Conservation (phyloP, 768 basidiomycete genomes). For the Serendipita vermifera region DNA sequence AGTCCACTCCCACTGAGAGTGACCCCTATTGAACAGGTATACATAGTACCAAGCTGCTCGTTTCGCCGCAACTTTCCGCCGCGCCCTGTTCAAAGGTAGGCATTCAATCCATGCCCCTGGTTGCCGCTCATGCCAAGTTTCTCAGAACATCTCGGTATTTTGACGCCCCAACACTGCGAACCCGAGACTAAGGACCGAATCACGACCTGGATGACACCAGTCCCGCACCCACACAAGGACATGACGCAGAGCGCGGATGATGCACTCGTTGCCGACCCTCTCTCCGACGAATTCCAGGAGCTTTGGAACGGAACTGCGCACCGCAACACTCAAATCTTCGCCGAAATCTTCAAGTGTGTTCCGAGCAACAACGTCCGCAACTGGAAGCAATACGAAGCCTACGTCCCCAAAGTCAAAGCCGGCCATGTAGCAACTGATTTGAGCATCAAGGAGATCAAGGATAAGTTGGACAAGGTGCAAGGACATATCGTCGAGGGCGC, state of each 20-base stretch:
- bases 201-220: conserved; percentile 62
- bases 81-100: conserved; percentile 70
- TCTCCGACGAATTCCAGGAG: conserved; percentile 43
- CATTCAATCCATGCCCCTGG: background rate
- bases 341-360: conserved; percentile 74
- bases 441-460: conserved; percentile 58
- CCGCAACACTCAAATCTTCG: conserved; percentile 73
- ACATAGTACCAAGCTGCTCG: conserved; percentile 47
- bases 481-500: conserved; percentile 33
- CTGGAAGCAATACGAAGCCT: conserved; percentile 72
- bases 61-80: conserved; percentile 73
- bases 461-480: conserved; percentile 44
- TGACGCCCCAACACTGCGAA: conserved; percentile 50
- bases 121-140: conserved; percentile 10
- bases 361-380: conserved; percentile 70
- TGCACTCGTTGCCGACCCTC: conserved; percentile 59
- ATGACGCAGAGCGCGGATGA: conserved; percentile 50
- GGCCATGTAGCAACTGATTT: conserved; percentile 63
- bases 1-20: background rate
- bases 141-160: conserved; percentile 76
- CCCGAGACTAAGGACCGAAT: conserved; percentile 29
- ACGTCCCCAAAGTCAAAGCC: conserved; percentile 60
- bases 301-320: conserved; percentile 62
- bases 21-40: background rate
- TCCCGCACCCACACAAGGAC: conserved; percentile 56